These are phyloP conservation scores for Gnaphalium uliginosum DNA, from an alignment of 129 eudicot genomes.

Conservation along the genomic window DNA sequence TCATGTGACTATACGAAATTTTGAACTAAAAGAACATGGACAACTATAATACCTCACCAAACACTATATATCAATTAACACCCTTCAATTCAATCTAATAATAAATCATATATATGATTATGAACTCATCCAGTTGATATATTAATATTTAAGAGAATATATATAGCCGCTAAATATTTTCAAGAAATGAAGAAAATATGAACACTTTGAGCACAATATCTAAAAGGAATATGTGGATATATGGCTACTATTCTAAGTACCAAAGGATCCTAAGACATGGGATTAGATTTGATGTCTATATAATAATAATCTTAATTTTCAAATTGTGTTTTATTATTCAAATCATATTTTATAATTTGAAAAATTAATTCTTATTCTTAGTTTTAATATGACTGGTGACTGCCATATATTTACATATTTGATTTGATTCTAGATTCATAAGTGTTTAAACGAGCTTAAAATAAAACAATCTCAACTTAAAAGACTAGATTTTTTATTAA, in stretches of 20 bases:
- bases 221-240: slow-evolving; percentile 26
- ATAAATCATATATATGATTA: not conserved
- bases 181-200: slow-evolving; percentile 11
- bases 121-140: slow-evolving; percentile 18
- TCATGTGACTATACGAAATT: slow-evolving; percentile 26
- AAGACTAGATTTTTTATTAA: too few relatives aligned
- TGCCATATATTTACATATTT: too few relatives aligned
- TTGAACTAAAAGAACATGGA: slow-evolving; percentile 36
- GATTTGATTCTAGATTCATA: too few relatives aligned
- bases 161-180: slow-evolving; percentile 26
- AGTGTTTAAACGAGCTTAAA: too few relatives aligned
- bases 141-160: slow-evolving; percentile 20
- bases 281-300: slow-evolving; percentile 31
- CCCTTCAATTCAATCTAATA: not conserved
- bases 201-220: slow-evolving; percentile 36
- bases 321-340: slow-evolving; percentile 10
- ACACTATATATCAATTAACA: slow-evolving; percentile 23
- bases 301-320: not conserved
- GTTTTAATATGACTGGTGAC: not conserved
- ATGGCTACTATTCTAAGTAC: slow-evolving; percentile 37
- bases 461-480: too few relatives aligned
- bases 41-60: slow-evolving; percentile 35
- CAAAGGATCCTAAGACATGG: slow-evolving; percentile 38
- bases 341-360: not conserved
- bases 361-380: not conserved